Evolutionary conservation across 108 stramenopile genomes (phyloP).

Genomic region (Nitzschia putrida): DNA sequence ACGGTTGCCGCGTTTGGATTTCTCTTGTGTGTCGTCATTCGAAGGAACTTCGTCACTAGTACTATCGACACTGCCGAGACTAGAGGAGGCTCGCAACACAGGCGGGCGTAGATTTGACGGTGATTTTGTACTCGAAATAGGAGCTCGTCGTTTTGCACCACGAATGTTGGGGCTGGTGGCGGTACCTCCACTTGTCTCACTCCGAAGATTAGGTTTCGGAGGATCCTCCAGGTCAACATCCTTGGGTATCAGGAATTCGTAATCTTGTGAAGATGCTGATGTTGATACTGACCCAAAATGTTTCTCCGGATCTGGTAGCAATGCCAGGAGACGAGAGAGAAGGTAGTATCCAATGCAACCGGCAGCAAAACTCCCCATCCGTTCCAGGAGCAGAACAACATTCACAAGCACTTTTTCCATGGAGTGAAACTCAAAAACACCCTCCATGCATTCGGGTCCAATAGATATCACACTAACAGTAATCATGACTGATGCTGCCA

Average conservation of each 20-base stretch:
- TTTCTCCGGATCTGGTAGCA: constrained; percentile 78
- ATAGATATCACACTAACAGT: constrained; percentile 53
- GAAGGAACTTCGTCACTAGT: constrained; percentile 6
- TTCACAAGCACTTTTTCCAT: constrained; percentile 27
- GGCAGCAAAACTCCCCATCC: constrained; percentile 20
- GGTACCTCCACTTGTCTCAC: too few relatives aligned
- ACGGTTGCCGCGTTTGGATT: neutral
- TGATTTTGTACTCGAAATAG: neutral
- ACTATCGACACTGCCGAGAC: constrained; percentile 2
- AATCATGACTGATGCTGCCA: constrained; percentile 68
- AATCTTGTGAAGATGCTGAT: too few relatives aligned
- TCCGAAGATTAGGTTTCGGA: too few relatives aligned
- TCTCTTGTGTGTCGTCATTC: neutral
- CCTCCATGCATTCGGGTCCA: constrained; percentile 52
- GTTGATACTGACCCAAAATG: constrained; percentile 9
- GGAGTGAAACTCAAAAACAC: constrained; percentile 14
- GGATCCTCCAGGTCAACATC: too few relatives aligned
- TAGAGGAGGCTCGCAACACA: neutral
- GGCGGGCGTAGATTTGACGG: neutral
- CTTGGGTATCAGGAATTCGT: too few relatives aligned
- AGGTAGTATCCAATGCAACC: constrained; percentile 38
- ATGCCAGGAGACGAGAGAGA: constrained; percentile 33
- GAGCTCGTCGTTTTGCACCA: constrained; percentile 10
- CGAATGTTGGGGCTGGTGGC: neutral
- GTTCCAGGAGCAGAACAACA: constrained; percentile 22